phyloP scores from a whole-genome alignment of 768 basidiomycete species.

The Rhizopogon salebrosus region DNA sequence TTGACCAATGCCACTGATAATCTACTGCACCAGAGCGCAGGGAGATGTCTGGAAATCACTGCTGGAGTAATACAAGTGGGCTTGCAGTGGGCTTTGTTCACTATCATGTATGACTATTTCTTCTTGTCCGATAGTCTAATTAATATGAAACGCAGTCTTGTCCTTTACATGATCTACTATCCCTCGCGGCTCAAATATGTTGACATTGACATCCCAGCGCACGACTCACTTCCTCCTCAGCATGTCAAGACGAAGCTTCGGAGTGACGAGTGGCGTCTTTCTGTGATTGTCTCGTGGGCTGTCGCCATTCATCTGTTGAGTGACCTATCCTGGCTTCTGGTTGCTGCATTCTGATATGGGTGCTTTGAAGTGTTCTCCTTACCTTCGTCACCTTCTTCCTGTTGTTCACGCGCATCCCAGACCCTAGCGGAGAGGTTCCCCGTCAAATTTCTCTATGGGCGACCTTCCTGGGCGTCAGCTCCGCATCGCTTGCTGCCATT shows the following conservation, averaged over 20 bases:
- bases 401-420: slow-evolving; percentile 37
- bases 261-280: slow-evolving; percentile 74
- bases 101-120: slow-evolving; percentile 62
- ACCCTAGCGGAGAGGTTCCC: slow-evolving; percentile 29
- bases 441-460: slow-evolving; percentile 60
- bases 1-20: background rate
- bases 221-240: slow-evolving; percentile 36
- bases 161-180: slow-evolving; percentile 91
- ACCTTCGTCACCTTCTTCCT: slow-evolving; percentile 60
- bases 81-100: slow-evolving; percentile 82
- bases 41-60: slow-evolving; percentile 71
- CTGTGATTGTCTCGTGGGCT: slow-evolving; percentile 68
- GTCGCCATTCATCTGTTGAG: slow-evolving; percentile 69
- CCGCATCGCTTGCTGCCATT: slow-evolving; percentile 69
- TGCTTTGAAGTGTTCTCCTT: slow-evolving; percentile 42
- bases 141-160: slow-evolving; percentile 46
- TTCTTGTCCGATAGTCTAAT: background rate
- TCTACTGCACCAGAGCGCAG: slow-evolving; percentile 42
- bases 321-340: slow-evolving; percentile 8
- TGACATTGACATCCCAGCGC: slow-evolving; percentile 34
- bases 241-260: slow-evolving; percentile 44
- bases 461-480: slow-evolving; percentile 79
- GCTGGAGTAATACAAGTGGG: slow-evolving; percentile 81
- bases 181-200: slow-evolving; percentile 77
- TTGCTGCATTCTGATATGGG: background rate